Evolutionary conservation across 495 filamentous ascomycete species (phyloP), one percentile per base, ranked within the genome.

Genomic region (Podospora didyma): DNA sequence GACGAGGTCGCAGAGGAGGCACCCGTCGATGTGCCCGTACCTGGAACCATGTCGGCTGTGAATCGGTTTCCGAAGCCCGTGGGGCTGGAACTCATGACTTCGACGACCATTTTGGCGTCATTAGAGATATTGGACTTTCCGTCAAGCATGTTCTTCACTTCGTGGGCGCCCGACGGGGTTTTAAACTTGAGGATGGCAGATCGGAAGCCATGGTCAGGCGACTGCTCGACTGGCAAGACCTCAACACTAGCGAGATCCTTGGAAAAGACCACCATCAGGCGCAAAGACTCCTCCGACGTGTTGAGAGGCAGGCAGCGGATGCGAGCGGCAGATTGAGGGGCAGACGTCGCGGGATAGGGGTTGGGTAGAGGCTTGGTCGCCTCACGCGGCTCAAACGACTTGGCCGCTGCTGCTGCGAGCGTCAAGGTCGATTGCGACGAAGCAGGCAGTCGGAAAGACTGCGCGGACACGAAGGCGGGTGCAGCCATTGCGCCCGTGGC

Each of bases 201-300:
- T 31, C 83, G 73, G 66, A 86, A 92, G 19, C 85, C 85, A n/a
- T 75, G 71, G 63, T 95, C 90, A 54, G 88, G 83, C 6, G 85
- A 79, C 50, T 79, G 73, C 6, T 89, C 87, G 39, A 77, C 58
- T 7, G 81, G 75, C 62, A 93, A 73, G 59, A 95, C 82, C 56
- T 93, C 87, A 49, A 85, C 82, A 60, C 86, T 82, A 50, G 90
- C 72, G 31, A 95, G 79, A 51, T 92, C 90, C 64, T 94, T 89
- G 23, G 90, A 89, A 67, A 92, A 95, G 14, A 94, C 76, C 16
- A 95, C 79, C 86, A 96, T 92, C 59, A 87, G 81, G 58, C 87
- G 84, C 57, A 96, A 75, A 39, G 82, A 79, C 55, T 92, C 88
- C 53, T 85, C 78, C 49, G 81, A 85, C 19, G 84, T 92, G 62